Evolutionary conservation across 1,139 yeast species (phyloP), one percentile per base, ranked within the genome.

Genomic region (Suhomyces terraborum): DNA sequence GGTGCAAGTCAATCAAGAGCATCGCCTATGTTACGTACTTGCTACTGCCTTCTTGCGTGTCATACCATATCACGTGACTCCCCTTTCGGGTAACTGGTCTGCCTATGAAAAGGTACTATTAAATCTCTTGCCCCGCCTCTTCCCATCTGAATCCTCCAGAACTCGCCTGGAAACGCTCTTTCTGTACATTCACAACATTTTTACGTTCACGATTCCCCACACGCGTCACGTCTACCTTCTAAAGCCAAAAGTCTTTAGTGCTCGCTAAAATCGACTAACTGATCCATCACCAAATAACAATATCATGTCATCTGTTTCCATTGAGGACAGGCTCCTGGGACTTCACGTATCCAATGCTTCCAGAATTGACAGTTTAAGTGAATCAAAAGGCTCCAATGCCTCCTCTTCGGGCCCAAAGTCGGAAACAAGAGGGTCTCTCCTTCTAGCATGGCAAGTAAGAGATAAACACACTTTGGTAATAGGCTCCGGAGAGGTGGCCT

Each of bases 401-500:
- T n/a, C n/a, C n/a, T n/a, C n/a, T n/a, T n/a, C n/a, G n/a, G n/a
- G n/a, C n/a, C n/a, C n/a, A n/a, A 32, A 12, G 6, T 18, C 35
- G 2, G 40, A 40, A 30, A 40, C 71, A 59, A 40, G 66, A 65
- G 84, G 81, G 1, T 82, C 88, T 6, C 66, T 84, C 16, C 69
- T 84, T 46, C 67, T 85, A 10, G 91, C 93, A 6, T 84, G 86
- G 84, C 89, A 84, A 60, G 81, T 85, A 28, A 73, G 73, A 48
- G 66, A 74, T 50, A 79, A 77, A 45, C 86, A 78, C 51, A 87
- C 85, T 19, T 68, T 87, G 18, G 86, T 87, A 1, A 77, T 87
- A 33, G 95, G 95, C 0, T 87, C 84, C 7, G 95, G 95, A 5
- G 88, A 84, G 38, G 95, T 88, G 8, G 96, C 91, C 0, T 68